Percentiles rank a stretch among this genome's conserved stretches.
phyloP scores from a whole-genome alignment of 768 basidiomycete species.

The Xanthoconium purpureum region DNA sequence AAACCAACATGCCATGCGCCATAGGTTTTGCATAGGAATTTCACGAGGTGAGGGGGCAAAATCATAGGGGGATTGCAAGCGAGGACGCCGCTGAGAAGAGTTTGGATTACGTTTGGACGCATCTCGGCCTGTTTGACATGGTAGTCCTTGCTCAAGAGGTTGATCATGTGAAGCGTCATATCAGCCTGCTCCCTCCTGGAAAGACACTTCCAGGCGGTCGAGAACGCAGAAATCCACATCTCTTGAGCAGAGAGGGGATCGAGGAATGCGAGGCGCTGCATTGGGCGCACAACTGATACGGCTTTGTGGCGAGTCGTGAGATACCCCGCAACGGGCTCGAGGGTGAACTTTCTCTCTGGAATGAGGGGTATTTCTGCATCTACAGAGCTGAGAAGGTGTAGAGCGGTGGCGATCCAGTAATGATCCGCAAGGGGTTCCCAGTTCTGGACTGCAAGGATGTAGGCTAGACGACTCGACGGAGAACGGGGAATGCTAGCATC shows the following conservation, averaged over 20 bases:
- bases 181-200: slow-evolving; percentile 85
- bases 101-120: slow-evolving; percentile 90
- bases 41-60: slow-evolving; percentile 91
- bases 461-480: slow-evolving; percentile 77
- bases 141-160: slow-evolving; percentile 88
- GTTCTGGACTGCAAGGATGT: slow-evolving; percentile 87
- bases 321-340: slow-evolving; percentile 33
- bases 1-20: slow-evolving; percentile 92
- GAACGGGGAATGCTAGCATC: slow-evolving; percentile 86
- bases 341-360: slow-evolving; percentile 39
- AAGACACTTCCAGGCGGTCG: slow-evolving; percentile 81
- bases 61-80: slow-evolving; percentile 85
- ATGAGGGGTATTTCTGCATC: slow-evolving; percentile 43
- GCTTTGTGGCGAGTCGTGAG: slow-evolving; percentile 46
- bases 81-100: slow-evolving; percentile 79
- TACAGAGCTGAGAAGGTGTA: slow-evolving; percentile 81
- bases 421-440: slow-evolving; percentile 93
- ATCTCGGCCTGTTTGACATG: slow-evolving; percentile 85
- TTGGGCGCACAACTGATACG: slow-evolving; percentile 61
- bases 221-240: slow-evolving; percentile 86
- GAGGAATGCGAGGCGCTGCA: slow-evolving; percentile 79
- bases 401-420: slow-evolving; percentile 91
- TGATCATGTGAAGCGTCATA: slow-evolving; percentile 85
- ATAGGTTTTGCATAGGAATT: slow-evolving; percentile 94
- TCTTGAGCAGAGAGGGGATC: slow-evolving; percentile 76